Evolutionary conservation across 352 stramenopile species (phyloP).

Genomic region (Saprolegnia parasitica): DNA sequence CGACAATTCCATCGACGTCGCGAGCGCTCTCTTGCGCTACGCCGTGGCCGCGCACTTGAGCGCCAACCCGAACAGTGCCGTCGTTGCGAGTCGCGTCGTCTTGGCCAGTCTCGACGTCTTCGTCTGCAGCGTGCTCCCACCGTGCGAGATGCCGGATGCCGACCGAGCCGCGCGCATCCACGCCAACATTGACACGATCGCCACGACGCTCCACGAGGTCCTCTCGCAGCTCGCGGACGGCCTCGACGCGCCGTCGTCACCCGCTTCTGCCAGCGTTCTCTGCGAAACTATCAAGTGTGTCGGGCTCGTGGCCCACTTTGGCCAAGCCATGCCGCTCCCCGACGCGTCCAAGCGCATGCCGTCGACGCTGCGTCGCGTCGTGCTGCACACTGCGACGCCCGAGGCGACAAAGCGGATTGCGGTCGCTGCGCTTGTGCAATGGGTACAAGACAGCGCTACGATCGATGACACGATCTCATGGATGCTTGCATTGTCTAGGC

Average conservation of each 20-base stretch:
- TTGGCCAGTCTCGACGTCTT: slow-evolving; percentile 21
- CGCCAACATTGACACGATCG: slow-evolving; percentile 4
- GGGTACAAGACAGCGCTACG: neutral
- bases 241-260: neutral
- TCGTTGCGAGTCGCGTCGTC: neutral
- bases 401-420: slow-evolving; percentile 1
- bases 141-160: slow-evolving; percentile 10
- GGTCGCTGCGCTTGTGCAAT: slow-evolving; percentile 23
- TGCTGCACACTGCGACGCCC: neutral
- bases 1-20: neutral
- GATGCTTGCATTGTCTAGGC: neutral
- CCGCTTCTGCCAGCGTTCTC: neutral
- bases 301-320: slow-evolving; percentile 26
- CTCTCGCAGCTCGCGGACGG: neutral
- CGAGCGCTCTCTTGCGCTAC: neutral
- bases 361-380: neutral
- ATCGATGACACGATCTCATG: neutral
- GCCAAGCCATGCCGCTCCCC: slow-evolving; percentile 9
- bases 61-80: neutral
- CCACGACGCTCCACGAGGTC: neutral
- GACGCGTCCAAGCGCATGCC: neutral
- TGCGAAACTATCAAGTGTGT: slow-evolving; percentile 22
- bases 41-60: neutral
- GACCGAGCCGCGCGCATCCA: slow-evolving; percentile 8
- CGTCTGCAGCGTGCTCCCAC: slow-evolving; percentile 19